A percentile compares a stretch with the other conserved stretches of the same genome.
phyloP scores from a whole-genome alignment of 306 rosid species.

The Styphnolobium japonicum region DNA sequence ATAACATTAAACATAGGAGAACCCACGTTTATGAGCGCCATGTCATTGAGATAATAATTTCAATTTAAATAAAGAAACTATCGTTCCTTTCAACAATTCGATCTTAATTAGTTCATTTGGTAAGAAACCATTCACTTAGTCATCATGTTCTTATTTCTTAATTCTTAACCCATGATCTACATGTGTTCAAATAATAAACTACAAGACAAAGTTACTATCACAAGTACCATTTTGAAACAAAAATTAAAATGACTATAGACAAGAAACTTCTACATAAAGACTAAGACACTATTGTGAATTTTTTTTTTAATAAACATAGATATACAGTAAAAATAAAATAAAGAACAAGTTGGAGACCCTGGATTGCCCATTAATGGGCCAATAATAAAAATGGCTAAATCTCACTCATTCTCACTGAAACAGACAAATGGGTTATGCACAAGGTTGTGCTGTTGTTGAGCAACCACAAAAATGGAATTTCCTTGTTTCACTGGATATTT shows the following conservation, averaged over 20 bases:
- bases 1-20: too few relatives aligned
- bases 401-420: neutral
- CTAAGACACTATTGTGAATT: neutral
- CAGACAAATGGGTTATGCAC: neutral
- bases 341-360: neutral
- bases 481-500: neutral
- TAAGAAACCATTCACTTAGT: neutral
- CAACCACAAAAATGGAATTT: slow-evolving; percentile 35
- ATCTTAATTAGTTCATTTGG: neutral
- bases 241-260: neutral
- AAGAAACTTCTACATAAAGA: neutral
- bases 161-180: neutral
- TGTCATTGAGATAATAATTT: neutral
- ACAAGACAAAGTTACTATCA: neutral
- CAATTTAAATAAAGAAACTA: neutral
- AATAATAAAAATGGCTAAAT: neutral
- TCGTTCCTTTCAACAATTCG: neutral
- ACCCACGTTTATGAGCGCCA: neutral
- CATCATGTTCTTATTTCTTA: neutral
- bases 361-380: neutral
- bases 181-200: neutral
- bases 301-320: slow-evolving; percentile 1
- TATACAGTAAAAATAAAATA: slow-evolving; percentile 2
- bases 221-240: neutral
- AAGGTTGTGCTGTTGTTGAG: slow-evolving; percentile 5